A percentile compares a stretch with the other conserved stretches of the same genome.
These are phyloP conservation scores for Solanum clarkiae DNA, from an alignment of 257 asterid species.

Conservation along the genomic window DNA sequence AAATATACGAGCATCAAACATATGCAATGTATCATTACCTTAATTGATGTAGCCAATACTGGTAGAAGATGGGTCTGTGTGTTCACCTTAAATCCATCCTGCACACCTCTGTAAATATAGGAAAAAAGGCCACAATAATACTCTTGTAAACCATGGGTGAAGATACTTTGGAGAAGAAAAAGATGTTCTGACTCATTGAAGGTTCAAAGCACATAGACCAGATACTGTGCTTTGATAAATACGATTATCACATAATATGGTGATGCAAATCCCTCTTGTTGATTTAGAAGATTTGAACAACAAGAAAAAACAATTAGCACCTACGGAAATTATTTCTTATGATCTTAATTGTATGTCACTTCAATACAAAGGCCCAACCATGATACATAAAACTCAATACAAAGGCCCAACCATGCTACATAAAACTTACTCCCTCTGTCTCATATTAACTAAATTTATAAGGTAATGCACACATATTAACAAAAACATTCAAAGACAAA, in stretches of 20 bases:
- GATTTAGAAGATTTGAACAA: neutral
- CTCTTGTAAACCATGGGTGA: neutral
- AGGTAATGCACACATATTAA: no score
- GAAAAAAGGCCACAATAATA: neutral
- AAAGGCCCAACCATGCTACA: no score
- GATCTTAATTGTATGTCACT: neutral
- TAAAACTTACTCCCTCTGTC: no score
- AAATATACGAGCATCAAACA: neutral
- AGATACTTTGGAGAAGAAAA: neutral
- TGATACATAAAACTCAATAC: neutral
- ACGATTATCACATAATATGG: neutral
- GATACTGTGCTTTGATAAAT: neutral
- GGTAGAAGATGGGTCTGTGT: conserved; percentile 82
- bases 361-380: neutral
- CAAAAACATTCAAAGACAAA: no score
- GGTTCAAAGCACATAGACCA: neutral
- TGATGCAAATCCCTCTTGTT: neutral
- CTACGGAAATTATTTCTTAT: neutral
- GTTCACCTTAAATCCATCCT: conserved; percentile 86
- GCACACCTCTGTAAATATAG: conserved; percentile 53
- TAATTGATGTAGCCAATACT: conserved; percentile 78
- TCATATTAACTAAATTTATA: no score
- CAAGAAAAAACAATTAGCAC: neutral
- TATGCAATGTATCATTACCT: conserved; percentile 30
- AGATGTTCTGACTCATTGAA: neutral